Percentiles rank a stretch among this genome's conserved stretches.
phyloP scores from a whole-genome alignment of 2,329 filamentous ascomycete genomes.

The Triangularia setosa region DNA sequence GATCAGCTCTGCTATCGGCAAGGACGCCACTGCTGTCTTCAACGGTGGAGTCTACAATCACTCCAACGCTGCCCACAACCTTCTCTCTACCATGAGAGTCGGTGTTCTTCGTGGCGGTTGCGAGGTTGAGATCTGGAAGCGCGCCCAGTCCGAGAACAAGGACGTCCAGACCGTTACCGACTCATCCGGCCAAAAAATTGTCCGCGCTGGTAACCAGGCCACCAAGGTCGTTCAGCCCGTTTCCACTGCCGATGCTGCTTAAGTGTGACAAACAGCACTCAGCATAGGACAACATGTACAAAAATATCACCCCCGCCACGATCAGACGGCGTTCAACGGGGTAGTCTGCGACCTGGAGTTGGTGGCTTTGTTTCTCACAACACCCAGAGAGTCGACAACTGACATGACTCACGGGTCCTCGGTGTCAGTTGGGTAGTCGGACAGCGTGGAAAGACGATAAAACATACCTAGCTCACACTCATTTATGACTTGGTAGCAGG shows the following conservation, averaged over 20 bases:
- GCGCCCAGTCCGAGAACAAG: slow-evolving; percentile 78
- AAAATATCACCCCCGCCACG: background rate
- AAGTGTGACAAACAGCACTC: slow-evolving; percentile 23
- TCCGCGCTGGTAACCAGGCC: slow-evolving; percentile 79
- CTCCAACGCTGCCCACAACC: slow-evolving; percentile 85
- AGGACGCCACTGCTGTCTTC: slow-evolving; percentile 87
- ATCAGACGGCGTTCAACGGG: background rate
- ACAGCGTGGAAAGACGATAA: background rate
- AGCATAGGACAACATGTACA: background rate
- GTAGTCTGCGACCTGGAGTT: background rate
- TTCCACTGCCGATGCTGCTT: slow-evolving; percentile 80
- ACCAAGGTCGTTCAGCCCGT: slow-evolving; percentile 79
- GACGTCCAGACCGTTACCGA: slow-evolving; percentile 78
- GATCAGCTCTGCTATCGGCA: slow-evolving; percentile 77
- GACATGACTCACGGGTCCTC: background rate
- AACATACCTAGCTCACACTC: background rate
- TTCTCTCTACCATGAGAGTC: slow-evolving; percentile 82
- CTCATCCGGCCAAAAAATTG: slow-evolving; percentile 73
- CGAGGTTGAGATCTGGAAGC: slow-evolving; percentile 92
- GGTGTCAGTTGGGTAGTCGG: background rate
- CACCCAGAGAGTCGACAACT: background rate
- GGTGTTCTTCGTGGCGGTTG: slow-evolving; percentile 82
- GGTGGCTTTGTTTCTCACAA: background rate
- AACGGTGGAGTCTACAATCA: slow-evolving; percentile 89
- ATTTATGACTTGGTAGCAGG: background rate